Conservation (phyloP, 2,329 filamentous ascomycete genomes). For the Ophiosphaerella narmari region DNA sequence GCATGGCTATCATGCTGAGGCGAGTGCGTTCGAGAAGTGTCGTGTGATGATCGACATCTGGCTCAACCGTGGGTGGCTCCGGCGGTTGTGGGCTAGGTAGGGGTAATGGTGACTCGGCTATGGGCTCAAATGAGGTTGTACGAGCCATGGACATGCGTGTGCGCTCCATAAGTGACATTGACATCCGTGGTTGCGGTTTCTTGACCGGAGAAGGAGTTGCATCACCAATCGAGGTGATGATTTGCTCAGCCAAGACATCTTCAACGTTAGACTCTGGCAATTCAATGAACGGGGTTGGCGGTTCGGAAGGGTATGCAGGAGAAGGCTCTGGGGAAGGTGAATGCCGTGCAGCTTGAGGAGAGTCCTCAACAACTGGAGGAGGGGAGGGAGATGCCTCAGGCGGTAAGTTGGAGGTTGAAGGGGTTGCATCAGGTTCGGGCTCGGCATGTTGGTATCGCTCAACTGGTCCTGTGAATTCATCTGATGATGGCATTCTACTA, state of each 20-base stretch:
- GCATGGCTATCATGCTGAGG: conserved; percentile 72
- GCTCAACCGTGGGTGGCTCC: conserved; percentile 13
- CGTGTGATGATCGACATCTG: conserved; percentile 31
- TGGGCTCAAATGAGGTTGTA: conserved; percentile 31
- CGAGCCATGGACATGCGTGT: conserved; percentile 54
- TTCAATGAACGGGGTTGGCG: conserved; percentile 19
- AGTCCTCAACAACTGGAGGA: conserved; percentile 1
- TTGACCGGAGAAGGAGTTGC: conserved; percentile 50
- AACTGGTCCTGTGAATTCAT: conserved; percentile 1
- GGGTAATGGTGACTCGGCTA: conserved; percentile 26
- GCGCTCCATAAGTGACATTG: conserved; percentile 52
- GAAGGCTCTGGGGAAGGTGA: conserved; percentile 19
- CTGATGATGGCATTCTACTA: conserved; percentile 7
- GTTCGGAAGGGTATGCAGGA: conserved; percentile 21
- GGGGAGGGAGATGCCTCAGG: conserved; percentile 3
- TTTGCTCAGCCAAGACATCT: conserved; percentile 45
- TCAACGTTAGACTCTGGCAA: conserved; percentile 27
- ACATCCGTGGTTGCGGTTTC: conserved; percentile 44
- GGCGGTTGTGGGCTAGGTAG: conserved; percentile 16
- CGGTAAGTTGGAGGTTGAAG: conserved; percentile 15
- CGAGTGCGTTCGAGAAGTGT: conserved; percentile 74
- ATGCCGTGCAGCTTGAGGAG: conserved; percentile 1
- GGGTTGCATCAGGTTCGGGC: not conserved
- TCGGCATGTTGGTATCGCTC: conserved; percentile 5
- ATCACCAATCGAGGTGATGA: conserved; percentile 46